Conservation (phyloP, 1,284 basidiomycete species). For the Blastosporella zonata region DNA sequence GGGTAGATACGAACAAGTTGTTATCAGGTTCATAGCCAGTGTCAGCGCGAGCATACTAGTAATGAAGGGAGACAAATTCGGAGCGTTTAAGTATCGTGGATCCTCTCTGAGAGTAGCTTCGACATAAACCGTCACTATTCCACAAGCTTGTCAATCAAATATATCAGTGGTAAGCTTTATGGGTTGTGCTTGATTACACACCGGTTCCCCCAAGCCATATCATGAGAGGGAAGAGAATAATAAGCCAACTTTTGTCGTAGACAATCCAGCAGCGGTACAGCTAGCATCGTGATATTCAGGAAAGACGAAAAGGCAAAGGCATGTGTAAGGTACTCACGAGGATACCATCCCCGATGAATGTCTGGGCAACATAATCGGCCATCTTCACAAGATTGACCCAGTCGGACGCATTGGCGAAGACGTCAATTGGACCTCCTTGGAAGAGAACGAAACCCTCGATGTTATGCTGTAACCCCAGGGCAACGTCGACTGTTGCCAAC, state of each 20-base stretch:
- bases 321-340: slow-evolving; percentile 29
- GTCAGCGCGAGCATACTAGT: slow-evolving; percentile 35
- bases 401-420: slow-evolving; percentile 30
- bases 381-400: slow-evolving; percentile 39
- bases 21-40: slow-evolving; percentile 32
- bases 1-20: slow-evolving; percentile 30
- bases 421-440: slow-evolving; percentile 27
- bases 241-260: slow-evolving; percentile 28
- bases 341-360: slow-evolving; percentile 37
- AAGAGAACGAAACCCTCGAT: slow-evolving; percentile 35
- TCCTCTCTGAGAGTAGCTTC: slow-evolving; percentile 27
- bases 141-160: slow-evolving; percentile 24
- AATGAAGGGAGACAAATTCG: slow-evolving; percentile 33
- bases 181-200: background rate
- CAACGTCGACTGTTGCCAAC: slow-evolving; percentile 36
- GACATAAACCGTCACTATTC: slow-evolving; percentile 28
- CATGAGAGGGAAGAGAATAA: slow-evolving; percentile 26
- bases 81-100: slow-evolving; percentile 25
- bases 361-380: slow-evolving; percentile 26
- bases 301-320: background rate
- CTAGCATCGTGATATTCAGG: slow-evolving; percentile 19
- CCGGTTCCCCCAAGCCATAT: slow-evolving; percentile 32
- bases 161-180: background rate
- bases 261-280: slow-evolving; percentile 37
- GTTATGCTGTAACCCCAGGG: slow-evolving; percentile 37